Evolutionary conservation across 805 yeast species (phyloP).

Genomic region (Candida arabinofermentans): DNA sequence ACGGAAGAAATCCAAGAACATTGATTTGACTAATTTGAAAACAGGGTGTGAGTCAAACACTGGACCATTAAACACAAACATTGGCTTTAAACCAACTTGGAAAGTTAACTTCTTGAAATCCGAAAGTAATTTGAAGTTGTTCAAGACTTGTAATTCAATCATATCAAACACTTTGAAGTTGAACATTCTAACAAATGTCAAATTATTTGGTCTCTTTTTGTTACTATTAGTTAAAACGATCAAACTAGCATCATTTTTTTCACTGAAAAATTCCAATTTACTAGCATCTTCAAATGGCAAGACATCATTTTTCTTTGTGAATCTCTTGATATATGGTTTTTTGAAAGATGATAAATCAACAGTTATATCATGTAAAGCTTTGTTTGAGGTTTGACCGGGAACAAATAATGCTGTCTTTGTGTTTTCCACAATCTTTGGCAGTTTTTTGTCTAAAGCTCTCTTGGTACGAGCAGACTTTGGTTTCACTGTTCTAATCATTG

Average conservation of each 20-base stretch:
- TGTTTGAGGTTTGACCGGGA: conserved; percentile 81
- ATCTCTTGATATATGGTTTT: conserved; percentile 86
- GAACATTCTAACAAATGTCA: conserved; percentile 86
- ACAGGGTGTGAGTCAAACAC: conserved; percentile 88
- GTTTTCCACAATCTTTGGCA: conserved; percentile 85
- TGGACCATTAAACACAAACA: conserved; percentile 91
- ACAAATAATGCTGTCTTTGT: conserved; percentile 85
- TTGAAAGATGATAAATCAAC: conserved; percentile 85
- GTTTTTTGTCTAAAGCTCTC: conserved; percentile 86
- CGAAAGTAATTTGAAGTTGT: conserved; percentile 63
- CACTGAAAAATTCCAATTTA: conserved; percentile 85
- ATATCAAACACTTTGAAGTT: conserved; percentile 88
- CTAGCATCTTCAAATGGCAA: conserved; percentile 90
- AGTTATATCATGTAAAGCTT: conserved; percentile 81
- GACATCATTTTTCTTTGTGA: conserved; percentile 82
- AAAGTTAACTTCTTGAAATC: conserved; percentile 83
- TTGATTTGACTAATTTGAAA: conserved; percentile 78
- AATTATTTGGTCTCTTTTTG: conserved; percentile 89
- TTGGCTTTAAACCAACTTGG: conserved; percentile 86
- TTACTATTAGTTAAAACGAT: conserved; percentile 74
- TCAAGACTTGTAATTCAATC: conserved; percentile 78
- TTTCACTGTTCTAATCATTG: conserved; percentile 50
- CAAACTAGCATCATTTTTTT: conserved; percentile 88
- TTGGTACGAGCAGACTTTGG: conserved; percentile 96
- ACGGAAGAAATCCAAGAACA: conserved; percentile 86